phyloP scores from a whole-genome alignment of 2,329 filamentous ascomycete species.

The Alternaria sp. region DNA sequence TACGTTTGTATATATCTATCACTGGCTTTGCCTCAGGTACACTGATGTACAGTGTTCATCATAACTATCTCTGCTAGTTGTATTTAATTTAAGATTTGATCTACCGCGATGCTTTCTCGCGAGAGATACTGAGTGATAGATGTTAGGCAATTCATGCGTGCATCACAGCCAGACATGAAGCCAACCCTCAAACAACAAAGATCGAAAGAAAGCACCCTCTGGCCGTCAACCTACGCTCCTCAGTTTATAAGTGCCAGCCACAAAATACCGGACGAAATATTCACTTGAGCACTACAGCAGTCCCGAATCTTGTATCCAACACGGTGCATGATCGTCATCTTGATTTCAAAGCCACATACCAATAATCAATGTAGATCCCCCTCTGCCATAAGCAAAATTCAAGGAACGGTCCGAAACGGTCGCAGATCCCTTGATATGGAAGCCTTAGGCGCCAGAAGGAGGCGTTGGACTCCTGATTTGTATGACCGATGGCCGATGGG shows the following conservation, averaged over 20 bases:
- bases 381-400: not conserved
- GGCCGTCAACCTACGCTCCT: not conserved
- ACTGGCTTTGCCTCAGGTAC: not conserved
- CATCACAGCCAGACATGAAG: not conserved
- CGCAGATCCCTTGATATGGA: not conserved
- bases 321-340: not conserved
- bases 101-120: not conserved
- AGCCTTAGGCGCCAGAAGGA: not conserved
- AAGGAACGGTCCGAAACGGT: not conserved
- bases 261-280: not conserved
- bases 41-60: not conserved
- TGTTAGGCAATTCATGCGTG: not conserved
- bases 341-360: conserved; percentile 4
- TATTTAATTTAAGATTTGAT: not conserved
- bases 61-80: not conserved
- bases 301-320: not conserved
- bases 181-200: not conserved
- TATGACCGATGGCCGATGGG: not conserved
- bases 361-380: not conserved
- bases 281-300: not conserved
- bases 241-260: not conserved
- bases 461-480: not conserved
- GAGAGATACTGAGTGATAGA: not conserved
- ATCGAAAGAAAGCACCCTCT: not conserved
- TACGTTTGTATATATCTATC: not conserved